These are phyloP conservation scores for Lecanosticta acicola DNA, from an alignment of 2,329 filamentous ascomycete species.

Conservation along the genomic window DNA sequence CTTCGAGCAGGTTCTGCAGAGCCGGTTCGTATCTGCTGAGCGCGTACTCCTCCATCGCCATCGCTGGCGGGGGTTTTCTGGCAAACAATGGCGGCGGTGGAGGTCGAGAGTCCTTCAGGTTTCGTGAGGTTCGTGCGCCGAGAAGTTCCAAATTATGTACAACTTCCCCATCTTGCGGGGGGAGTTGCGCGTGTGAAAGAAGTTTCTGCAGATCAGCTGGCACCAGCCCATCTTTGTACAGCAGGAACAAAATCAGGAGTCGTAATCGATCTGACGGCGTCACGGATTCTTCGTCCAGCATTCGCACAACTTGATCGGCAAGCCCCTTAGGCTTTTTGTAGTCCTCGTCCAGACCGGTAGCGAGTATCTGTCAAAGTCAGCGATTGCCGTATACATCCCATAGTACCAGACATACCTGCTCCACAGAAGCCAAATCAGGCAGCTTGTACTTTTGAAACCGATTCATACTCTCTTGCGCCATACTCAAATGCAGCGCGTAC, in stretches of 20 bases:
- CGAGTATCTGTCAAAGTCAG: conserved; percentile 54
- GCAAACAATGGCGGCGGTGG: conserved; percentile 65
- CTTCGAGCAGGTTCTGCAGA: conserved; percentile 79
- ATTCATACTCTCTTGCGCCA: conserved; percentile 97
- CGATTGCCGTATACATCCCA: too few species aligned
- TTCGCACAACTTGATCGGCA: conserved; percentile 73
- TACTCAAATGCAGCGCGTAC: conserved; percentile 88
- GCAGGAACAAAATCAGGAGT: conserved; percentile 75
- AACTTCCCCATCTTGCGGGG: conserved; percentile 64
- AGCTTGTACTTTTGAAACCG: conserved; percentile 81
- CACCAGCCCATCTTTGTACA: conserved; percentile 82
- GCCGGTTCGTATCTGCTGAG: conserved; percentile 82
- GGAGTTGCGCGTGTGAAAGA: conserved; percentile 74
- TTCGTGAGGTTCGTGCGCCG: conserved; percentile 65
- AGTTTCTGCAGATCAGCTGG: conserved; percentile 78
- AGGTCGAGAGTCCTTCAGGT: conserved; percentile 71
- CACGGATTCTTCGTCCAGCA: conserved; percentile 80
- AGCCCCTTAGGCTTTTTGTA: conserved; percentile 85
- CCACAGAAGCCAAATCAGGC: conserved; percentile 76
- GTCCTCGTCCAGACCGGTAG: conserved; percentile 90
- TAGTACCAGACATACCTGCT: too few species aligned
- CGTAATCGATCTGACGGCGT: conserved; percentile 69
- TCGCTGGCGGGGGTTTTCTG: conserved; percentile 52
- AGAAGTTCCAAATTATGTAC: conserved; percentile 75
- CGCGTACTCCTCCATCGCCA: conserved; percentile 67